Evolutionary conservation across 306 rosid species (phyloP).

Genomic region (Pueraria montana): DNA sequence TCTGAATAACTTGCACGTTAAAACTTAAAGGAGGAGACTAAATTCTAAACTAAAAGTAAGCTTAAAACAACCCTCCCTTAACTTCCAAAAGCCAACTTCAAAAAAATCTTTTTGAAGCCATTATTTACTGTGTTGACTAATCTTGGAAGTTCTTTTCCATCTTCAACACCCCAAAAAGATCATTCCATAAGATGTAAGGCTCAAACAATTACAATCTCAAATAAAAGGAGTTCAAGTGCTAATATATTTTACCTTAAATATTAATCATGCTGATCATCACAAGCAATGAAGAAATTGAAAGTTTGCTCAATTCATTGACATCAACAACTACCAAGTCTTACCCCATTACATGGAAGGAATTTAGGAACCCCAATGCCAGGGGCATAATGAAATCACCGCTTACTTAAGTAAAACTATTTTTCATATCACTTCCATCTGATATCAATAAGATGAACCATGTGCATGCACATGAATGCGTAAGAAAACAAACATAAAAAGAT

Average conservation of each 20-base stretch:
- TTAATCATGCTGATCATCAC: conserved; percentile 1
- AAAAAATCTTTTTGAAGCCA: not conserved
- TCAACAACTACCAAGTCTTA: not conserved
- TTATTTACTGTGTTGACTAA: not conserved
- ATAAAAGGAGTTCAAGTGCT: not conserved
- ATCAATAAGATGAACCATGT: conserved; percentile 6
- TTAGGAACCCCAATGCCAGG: not conserved
- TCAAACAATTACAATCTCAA: conserved; percentile 1
- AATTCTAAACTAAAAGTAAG: not conserved
- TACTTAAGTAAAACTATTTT: not conserved
- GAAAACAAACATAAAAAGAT: conserved; percentile 18
- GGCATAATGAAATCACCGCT: not conserved
- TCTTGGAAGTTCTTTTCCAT: conserved; percentile 22
- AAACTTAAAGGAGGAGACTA: not conserved
- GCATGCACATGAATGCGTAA: not conserved
- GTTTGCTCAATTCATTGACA: not conserved
- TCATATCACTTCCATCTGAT: not conserved
- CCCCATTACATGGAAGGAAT: conserved; percentile 18
- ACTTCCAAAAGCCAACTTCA: conserved; percentile 18
- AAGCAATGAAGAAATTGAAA: not conserved
- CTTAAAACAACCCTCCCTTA: conserved; percentile 6
- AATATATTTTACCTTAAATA: conserved; percentile 16
- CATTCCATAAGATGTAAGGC: not conserved
- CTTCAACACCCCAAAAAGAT: conserved; percentile 20
- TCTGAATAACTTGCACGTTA: not conserved